Evolutionary conservation across 2,329 filamentous ascomycete genomes (phyloP).

Genomic region (Sphaerostilbella broomeana): DNA sequence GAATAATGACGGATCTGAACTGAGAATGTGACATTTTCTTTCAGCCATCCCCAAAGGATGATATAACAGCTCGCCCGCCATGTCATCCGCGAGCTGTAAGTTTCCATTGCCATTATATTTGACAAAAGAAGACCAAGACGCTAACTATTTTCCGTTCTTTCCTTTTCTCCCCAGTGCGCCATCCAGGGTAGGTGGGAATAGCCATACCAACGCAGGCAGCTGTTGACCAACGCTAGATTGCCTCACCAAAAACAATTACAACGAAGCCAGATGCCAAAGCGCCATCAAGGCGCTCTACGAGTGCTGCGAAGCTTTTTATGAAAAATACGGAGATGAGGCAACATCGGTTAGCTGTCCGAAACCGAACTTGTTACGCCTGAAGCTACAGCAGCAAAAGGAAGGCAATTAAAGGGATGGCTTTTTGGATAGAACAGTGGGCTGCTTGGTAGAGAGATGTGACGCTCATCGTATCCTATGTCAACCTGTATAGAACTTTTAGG

Average conservation of each 20-base stretch:
- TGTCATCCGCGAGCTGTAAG: constrained; percentile 80
- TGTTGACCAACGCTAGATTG: constrained; percentile 55
- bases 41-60: constrained; percentile 49
- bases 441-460: constrained; percentile 34
- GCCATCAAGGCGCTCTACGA: constrained; percentile 83
- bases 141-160: too few relatives aligned
- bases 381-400: constrained; percentile 68
- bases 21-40: background rate
- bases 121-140: too few relatives aligned
- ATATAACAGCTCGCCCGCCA: constrained; percentile 66
- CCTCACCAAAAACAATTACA: constrained; percentile 73
- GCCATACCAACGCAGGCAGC: background rate
- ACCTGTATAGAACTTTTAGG: constrained; percentile 47
- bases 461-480: constrained; percentile 38
- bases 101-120: constrained; percentile 8
- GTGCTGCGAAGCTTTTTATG: constrained; percentile 87
- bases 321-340: constrained; percentile 67
- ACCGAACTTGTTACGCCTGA: constrained; percentile 68
- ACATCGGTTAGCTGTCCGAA: constrained; percentile 81
- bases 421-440: too few relatives aligned
- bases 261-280: constrained; percentile 74
- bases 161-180: constrained; percentile 55
- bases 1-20: too few relatives aligned
- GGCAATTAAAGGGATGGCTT: constrained; percentile 18
- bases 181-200: constrained; percentile 66